Base-by-base conservation (phyloP, 148 eudicot genomes). In the Rhododendron molle region DNA sequence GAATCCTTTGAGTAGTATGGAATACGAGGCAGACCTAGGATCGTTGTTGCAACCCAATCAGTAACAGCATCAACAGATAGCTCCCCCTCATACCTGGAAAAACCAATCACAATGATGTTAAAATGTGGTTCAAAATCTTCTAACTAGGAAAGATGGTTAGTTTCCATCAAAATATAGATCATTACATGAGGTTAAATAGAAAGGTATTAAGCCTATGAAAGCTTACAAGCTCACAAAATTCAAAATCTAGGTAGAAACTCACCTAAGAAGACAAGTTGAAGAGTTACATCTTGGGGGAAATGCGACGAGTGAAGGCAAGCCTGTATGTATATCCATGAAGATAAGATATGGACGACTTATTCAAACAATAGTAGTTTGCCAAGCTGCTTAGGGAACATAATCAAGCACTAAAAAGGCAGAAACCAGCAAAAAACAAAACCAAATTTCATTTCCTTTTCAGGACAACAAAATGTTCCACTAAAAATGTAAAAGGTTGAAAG, bases 1-100 rank as follows among this genome's bases (percentile, higher is more conserved):
- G 81, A 21, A 20, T 44, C 81, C 32, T 78, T 78, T 2, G 81
- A 38, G 50, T 78, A 78, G 32, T 78, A 78, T 21, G 13, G 28
- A 44, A 78, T 78, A 54, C 81, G 81, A 78, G 81, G 81, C 32
- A 78, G 46, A 44, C 81, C 52, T 78, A 50, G 44, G 83, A 23
- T 80, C 10, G 67, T 54, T 2, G 83, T 79, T 26, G 60, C 36
- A 10, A 78, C 81, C 98, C 99, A 96, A 88, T 95, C 96, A 72
- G 99, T 94, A 54, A 96, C 91, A 46, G 90, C 93, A 91, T 96
- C 98, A 91, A 96, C 95, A 76, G 99, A 96, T 40, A 92, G 97
- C 85, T 94, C 97, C 85, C 97, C 99, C 44, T 89, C 90, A 85
- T 93, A 95, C 96, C 99, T 96, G 88, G 20, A 32, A 36, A 36